These are phyloP conservation scores for Darksidea phi DNA, from an alignment of 495 filamentous ascomycete genomes.

Conservation along the genomic window DNA sequence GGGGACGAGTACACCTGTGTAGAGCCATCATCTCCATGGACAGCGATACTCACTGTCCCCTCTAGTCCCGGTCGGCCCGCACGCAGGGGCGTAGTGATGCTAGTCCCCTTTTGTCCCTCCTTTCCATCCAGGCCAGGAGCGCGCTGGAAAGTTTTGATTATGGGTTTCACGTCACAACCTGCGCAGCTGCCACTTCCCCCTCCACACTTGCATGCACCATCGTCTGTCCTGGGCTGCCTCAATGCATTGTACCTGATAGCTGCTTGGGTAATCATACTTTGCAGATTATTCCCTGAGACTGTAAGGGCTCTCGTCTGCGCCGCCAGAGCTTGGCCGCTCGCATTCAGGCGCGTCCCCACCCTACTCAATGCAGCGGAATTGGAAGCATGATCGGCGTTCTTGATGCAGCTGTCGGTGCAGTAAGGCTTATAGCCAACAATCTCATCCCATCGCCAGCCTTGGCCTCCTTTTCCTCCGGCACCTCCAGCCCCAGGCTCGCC, in stretches of 20 bases:
- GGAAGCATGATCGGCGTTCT: background rate
- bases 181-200: background rate
- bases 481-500: slow-evolving; percentile 27
- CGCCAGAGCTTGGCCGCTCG: background rate
- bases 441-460: slow-evolving; percentile 24
- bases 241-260: background rate
- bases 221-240: background rate
- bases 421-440: slow-evolving; percentile 3
- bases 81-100: background rate
- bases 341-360: background rate
- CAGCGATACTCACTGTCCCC: background rate
- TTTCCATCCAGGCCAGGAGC: background rate
- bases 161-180: slow-evolving; percentile 1
- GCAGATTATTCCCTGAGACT: slow-evolving; percentile 1
- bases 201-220: slow-evolving; percentile 3
- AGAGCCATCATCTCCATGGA: background rate
- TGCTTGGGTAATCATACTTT: background rate
- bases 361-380: background rate
- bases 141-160: background rate
- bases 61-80: background rate
- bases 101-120: background rate
- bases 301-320: background rate
- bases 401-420: slow-evolving; percentile 2
- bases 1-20: background rate
- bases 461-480: slow-evolving; percentile 35